A percentile compares a stretch with the other conserved stretches of the same genome.
Conservation (phyloP, 345 rosid species). For the Cochlearia excelsa region DNA sequence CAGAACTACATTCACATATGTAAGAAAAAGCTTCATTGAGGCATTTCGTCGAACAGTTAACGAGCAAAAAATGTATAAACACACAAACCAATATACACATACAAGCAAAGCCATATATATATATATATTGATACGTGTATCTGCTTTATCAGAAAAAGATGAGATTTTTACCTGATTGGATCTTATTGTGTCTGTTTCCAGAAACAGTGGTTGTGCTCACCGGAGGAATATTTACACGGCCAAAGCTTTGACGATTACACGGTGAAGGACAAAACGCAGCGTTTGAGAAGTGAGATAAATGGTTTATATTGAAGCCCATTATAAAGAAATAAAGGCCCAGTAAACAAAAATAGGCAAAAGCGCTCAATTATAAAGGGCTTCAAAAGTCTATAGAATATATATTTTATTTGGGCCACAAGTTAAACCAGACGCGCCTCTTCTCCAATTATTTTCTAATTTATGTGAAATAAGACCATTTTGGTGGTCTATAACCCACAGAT, state of each 20-base stretch:
- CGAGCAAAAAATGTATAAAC: background rate
- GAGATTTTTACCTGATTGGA: background rate
- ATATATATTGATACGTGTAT: too few relatives aligned
- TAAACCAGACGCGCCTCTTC: too few relatives aligned
- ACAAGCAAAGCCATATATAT: background rate
- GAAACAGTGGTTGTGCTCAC: background rate
- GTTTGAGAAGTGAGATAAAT: background rate
- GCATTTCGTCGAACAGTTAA: slow-evolving; percentile 32
- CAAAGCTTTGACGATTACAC: background rate
- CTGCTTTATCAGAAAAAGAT: too few relatives aligned
- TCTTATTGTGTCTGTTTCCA: background rate
- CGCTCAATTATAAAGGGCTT: too few relatives aligned
- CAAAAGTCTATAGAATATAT: too few relatives aligned
- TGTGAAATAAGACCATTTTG: too few relatives aligned
- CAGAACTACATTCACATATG: slow-evolving; percentile 20
- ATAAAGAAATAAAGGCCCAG: background rate
- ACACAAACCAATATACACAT: background rate
- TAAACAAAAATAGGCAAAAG: background rate
- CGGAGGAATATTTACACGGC: background rate
- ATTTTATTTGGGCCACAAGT: too few relatives aligned
- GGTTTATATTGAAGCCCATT: background rate
- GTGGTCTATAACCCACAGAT: too few relatives aligned
- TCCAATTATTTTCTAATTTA: too few relatives aligned
- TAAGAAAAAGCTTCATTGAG: slow-evolving; percentile 15
- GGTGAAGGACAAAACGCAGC: background rate